Evolutionary conservation across 2,329 filamentous ascomycete genomes (phyloP), one percentile per base, ranked within the genome.

Genomic region (Phialophora tarda): DNA sequence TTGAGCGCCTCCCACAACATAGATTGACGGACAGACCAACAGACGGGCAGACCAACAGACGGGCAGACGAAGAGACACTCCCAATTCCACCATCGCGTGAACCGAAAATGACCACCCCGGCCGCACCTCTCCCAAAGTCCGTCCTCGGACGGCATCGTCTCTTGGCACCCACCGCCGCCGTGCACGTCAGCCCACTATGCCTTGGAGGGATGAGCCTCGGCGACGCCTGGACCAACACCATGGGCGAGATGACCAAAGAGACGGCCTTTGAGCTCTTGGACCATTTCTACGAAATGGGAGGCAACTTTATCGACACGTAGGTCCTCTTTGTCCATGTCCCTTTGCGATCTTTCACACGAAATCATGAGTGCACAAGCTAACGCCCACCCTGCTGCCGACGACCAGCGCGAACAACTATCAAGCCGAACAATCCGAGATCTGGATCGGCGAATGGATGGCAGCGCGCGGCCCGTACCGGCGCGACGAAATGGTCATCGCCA

Each of bases 161-260:
- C 17, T 79, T 86, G 5, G 79, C 83, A 2, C 81, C 83, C 6
- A 79, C 79, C 0, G 84, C 83, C 0, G 82, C 80, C 21, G 78
- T 86, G 14, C 80, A 82, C 55, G 84, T 86, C 17, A 83, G 80
- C 26, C 84, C 84, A 38, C 74, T 86, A 73, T 85, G 83, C 62
- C 77, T 86, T 1, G 84, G 83, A 24, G 79, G 80, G 0, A 85
- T 85, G 83, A 85, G 82, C 72, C 84, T 86, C 70, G 84, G 84
- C 17, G 78, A 83, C 41, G 79, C 80, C 4, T 85, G 83, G 83
- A 73, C 74, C 38, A 57, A 48, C 41, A 51, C 60, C 34, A 51
- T 67, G 53, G 67, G 67, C 34, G 77, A 81, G 63, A 81, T 79
- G 62, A 77, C 75, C 63, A 83, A 83, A 68, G 76, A 82, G 38